Evolutionary conservation across 768 basidiomycete genomes (phyloP).

Genomic region (Pulveroboletus sp.): DNA sequence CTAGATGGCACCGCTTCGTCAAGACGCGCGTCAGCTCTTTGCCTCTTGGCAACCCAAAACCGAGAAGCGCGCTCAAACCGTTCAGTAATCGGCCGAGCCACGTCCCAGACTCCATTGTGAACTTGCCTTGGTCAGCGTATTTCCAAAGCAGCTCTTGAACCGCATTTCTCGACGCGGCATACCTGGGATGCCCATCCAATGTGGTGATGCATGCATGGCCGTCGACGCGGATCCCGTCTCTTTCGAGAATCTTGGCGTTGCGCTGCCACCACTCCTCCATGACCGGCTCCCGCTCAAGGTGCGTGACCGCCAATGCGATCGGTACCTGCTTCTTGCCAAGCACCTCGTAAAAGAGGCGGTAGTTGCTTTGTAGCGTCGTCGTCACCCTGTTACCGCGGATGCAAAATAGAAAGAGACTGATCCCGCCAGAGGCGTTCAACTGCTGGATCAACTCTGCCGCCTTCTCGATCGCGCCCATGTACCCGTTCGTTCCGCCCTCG

Average conservation of each 20-base stretch:
- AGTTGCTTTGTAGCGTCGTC: slow-evolving; percentile 29
- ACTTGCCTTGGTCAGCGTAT: slow-evolving; percentile 24
- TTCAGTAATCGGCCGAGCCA: slow-evolving; percentile 20
- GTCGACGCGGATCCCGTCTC: slow-evolving; percentile 15
- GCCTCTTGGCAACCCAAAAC: slow-evolving; percentile 16
- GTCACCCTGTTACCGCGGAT: slow-evolving; percentile 30
- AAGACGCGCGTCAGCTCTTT: slow-evolving; percentile 21
- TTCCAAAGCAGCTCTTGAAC: slow-evolving; percentile 20
- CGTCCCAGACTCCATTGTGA: slow-evolving; percentile 20
- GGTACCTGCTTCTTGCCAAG: slow-evolving; percentile 38
- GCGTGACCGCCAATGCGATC: slow-evolving; percentile 36
- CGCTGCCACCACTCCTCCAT: slow-evolving; percentile 34
- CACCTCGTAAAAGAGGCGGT: slow-evolving; percentile 36
- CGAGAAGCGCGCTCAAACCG: slow-evolving; percentile 16
- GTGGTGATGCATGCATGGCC: slow-evolving; percentile 31
- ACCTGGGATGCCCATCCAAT: slow-evolving; percentile 20
- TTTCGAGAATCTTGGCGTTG: slow-evolving; percentile 20
- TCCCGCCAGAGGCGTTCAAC: slow-evolving; percentile 25
- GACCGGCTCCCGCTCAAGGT: slow-evolving; percentile 31
- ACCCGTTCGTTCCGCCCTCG: slow-evolving; percentile 10
- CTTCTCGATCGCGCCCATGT: slow-evolving; percentile 27
- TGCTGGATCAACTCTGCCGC: slow-evolving; percentile 30
- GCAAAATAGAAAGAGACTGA: slow-evolving; percentile 32
- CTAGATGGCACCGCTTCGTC: slow-evolving; percentile 23
- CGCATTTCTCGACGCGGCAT: slow-evolving; percentile 14